phyloP scores from a whole-genome alignment of 139 green algal genomes.

The Pleodorina starrii region DNA sequence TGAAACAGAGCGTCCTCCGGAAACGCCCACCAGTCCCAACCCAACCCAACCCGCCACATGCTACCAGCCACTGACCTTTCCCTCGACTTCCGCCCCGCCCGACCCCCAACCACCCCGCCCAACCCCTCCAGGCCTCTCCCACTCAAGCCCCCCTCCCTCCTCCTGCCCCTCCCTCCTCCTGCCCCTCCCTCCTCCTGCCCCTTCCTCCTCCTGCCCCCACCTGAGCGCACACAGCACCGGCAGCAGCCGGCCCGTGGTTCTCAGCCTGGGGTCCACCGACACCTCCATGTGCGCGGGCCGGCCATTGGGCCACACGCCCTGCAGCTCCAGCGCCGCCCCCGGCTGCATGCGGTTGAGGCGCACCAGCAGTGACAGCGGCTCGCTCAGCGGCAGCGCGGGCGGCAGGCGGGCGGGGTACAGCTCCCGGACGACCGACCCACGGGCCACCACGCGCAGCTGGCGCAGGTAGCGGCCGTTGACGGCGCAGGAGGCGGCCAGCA shows the following conservation, averaged over 20 bases:
- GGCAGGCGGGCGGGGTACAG: constrained; percentile 11
- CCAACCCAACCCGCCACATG: not conserved
- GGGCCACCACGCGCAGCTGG: constrained; percentile 1
- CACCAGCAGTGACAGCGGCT: constrained; percentile 42
- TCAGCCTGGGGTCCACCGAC: constrained; percentile 7
- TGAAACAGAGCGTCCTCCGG: no score
- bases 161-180: no score
- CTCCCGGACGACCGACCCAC: not conserved
- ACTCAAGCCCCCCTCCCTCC: not conserved
- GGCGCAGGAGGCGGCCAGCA: constrained; percentile 30
- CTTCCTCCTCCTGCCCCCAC: not conserved
- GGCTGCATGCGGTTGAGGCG: not conserved
- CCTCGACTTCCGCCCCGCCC: not conserved
- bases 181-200: no score
- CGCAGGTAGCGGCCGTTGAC: constrained; percentile 44
- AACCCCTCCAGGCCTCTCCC: not conserved
- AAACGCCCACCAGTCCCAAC: not conserved
- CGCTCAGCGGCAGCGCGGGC: constrained; percentile 10
- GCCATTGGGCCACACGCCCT: constrained; percentile 21
- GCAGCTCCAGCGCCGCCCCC: constrained; percentile 22
- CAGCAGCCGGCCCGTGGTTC: constrained; percentile 24
- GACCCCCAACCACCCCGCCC: no score
- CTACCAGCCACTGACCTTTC: not conserved
- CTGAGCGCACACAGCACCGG: constrained; percentile 21
- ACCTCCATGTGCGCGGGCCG: constrained; percentile 6